Base-by-base conservation (phyloP, 2,329 filamentous ascomycete genomes). In the Sporothrix curviconia region DNA sequence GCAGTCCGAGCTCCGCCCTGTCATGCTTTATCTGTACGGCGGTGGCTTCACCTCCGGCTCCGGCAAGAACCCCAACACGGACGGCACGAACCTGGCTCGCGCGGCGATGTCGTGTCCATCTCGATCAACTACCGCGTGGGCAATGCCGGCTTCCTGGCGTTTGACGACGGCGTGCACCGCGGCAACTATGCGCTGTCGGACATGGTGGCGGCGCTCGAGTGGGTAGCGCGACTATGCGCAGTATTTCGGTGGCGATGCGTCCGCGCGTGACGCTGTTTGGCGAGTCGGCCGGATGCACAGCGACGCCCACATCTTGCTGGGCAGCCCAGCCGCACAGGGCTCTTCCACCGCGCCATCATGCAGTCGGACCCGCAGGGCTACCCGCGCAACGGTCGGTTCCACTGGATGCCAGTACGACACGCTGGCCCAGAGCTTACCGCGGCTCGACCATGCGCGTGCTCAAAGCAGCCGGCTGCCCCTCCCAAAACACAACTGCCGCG, bases 11-110 rank as follows among this genome's bases (percentile, higher is more conserved):
- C 68, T 75, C 1, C 76, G 74, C 58, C 72, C 75, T 2, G 75
- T 78, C 12, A 73, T 78, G 69, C 65, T 78, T 19, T 78, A 74
- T 66, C 70, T 77, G 24, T 72, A 76, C 55, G 76, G 76, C 14
- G 75, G 75, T 7, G 72, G 69, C 1, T 72, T 76, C 46, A 71
- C 67, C 1, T 61, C 56, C 5, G 76, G 75, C 3, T 71, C 69
- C 9, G 71, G 71, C 9, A 73, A 71, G 55, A 75, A 77, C 57
- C 64, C 72, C 4, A 74, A 73, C 15, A 75, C 72, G 25, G 75
- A 76, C 62, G 73, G 74, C n/a, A 72, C 72, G 2, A 74, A 73
- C 60, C 65, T 77, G 32, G 74, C 72, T 72, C 75, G 15, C 66
- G 75, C 14, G 75, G 76, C 12, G 75, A 78, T 59, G 71, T 75